Evolutionary conservation across 495 filamentous ascomycete species (phyloP).

Genomic region (Parathielavia hyrcaniae): DNA sequence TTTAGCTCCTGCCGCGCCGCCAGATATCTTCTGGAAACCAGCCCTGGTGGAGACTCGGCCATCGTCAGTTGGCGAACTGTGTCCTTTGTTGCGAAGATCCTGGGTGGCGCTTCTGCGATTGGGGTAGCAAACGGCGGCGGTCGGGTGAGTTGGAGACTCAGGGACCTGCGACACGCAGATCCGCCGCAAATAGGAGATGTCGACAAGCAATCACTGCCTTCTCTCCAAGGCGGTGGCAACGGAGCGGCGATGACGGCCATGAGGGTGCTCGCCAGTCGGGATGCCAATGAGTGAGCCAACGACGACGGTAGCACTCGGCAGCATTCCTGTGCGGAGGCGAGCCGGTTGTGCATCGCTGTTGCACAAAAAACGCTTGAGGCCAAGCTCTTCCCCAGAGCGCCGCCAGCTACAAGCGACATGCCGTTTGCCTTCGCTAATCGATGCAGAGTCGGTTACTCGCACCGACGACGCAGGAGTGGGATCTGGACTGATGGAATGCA

Average conservation of each 20-base stretch:
- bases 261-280: neutral
- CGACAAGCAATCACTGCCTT: slow-evolving; percentile 10
- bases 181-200: slow-evolving; percentile 15
- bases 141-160: slow-evolving; percentile 21
- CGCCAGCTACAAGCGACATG: neutral
- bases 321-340: slow-evolving; percentile 18
- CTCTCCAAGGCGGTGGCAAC: slow-evolving; percentile 4
- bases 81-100: slow-evolving; percentile 19
- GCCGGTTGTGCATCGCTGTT: neutral
- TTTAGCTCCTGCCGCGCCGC: slow-evolving; percentile 1
- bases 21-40: neutral
- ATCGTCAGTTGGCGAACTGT: no score
- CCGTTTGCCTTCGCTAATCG: neutral
- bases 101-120: slow-evolving; percentile 7
- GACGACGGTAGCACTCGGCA: slow-evolving; percentile 18
- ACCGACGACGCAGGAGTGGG: neutral
- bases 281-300: neutral
- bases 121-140: slow-evolving; percentile 27
- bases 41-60: slow-evolving; percentile 9
- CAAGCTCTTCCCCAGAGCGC: neutral
- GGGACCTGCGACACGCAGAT: slow-evolving; percentile 12
- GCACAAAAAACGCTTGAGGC: neutral
- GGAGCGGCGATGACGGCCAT: neutral
- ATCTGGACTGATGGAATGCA: neutral
- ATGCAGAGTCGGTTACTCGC: neutral